These are phyloP conservation scores for Trametes maxima DNA, from an alignment of 768 basidiomycete species.

Conservation along the genomic window DNA sequence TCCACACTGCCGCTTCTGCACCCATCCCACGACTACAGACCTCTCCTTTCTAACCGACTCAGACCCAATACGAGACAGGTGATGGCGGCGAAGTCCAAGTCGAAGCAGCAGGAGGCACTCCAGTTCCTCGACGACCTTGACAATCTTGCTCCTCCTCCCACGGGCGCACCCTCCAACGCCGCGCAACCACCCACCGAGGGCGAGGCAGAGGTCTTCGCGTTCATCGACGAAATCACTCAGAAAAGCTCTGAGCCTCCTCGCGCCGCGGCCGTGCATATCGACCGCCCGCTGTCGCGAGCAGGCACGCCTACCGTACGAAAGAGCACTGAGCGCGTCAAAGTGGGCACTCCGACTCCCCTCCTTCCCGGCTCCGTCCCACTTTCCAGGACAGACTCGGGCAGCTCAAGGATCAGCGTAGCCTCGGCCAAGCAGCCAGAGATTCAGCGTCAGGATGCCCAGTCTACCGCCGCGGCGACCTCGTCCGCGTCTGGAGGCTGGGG, in stretches of 20 bases:
- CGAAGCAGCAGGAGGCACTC: slow-evolving; percentile 86
- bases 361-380: slow-evolving; percentile 40
- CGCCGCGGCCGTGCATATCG: slow-evolving; percentile 54
- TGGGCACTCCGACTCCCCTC: slow-evolving; percentile 48
- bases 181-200: slow-evolving; percentile 42
- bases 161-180: slow-evolving; percentile 28
- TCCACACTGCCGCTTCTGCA: not conserved
- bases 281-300: slow-evolving; percentile 62
- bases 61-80: not conserved
- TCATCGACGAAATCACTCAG: slow-evolving; percentile 93
- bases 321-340: slow-evolving; percentile 74
- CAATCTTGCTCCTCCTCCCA: slow-evolving; percentile 49
- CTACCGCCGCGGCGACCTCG: slow-evolving; percentile 11
- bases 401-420: slow-evolving; percentile 24
- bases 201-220: slow-evolving; percentile 85
- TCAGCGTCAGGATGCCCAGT: slow-evolving; percentile 23
- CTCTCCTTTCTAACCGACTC: not conserved
- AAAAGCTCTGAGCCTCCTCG: slow-evolving; percentile 82
- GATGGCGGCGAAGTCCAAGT: slow-evolving; percentile 58
- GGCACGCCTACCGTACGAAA: slow-evolving; percentile 74
- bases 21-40: not conserved
- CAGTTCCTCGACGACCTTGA: slow-evolving; percentile 95
- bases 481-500: slow-evolving; percentile 55
- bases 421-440: slow-evolving; percentile 14
- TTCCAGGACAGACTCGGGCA: slow-evolving; percentile 30